These are phyloP conservation scores for Quillaja saponaria DNA, from an alignment of 306 rosid genomes.

Conservation along the genomic window DNA sequence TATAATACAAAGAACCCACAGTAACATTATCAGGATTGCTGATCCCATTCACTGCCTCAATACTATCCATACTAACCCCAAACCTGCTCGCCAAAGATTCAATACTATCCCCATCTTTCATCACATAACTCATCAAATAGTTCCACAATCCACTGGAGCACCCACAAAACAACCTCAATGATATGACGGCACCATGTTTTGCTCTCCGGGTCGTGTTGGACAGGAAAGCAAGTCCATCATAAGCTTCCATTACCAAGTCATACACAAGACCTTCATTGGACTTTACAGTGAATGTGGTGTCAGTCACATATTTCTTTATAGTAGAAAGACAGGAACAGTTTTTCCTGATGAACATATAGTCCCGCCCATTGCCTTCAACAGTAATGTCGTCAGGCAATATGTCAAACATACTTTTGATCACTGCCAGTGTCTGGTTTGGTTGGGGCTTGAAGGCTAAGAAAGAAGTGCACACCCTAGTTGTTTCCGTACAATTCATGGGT, in stretches of 20 bases:
- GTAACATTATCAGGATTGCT: constrained; percentile 79
- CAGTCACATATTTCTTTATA: constrained; percentile 57
- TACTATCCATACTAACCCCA: constrained; percentile 95
- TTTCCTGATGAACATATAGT: constrained; percentile 66
- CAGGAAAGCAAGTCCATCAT: constrained; percentile 66
- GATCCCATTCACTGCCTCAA: constrained; percentile 79
- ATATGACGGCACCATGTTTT: constrained; percentile 67
- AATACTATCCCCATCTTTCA: constrained; percentile 83
- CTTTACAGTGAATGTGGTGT: constrained; percentile 78
- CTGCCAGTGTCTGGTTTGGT: constrained; percentile 52
- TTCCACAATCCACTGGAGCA: constrained; percentile 92
- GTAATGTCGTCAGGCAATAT: constrained; percentile 73
- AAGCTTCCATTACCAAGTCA: constrained; percentile 69
- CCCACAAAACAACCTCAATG: constrained; percentile 82
- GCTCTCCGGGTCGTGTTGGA: constrained; percentile 68
- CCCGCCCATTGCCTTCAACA: constrained; percentile 65
- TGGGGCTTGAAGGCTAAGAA: constrained; percentile 77
- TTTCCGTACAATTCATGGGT: constrained; percentile 81
- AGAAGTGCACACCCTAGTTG: constrained; percentile 74
- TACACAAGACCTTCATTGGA: constrained; percentile 62
- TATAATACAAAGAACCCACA: constrained; percentile 77
- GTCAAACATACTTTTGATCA: constrained; percentile 89
- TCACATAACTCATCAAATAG: constrained; percentile 83
- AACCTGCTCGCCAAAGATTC: constrained; percentile 85
- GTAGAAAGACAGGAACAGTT: constrained; percentile 81